Conservation (phyloP, 306 rosid species). For the Lithocarpus polystachyus region DNA sequence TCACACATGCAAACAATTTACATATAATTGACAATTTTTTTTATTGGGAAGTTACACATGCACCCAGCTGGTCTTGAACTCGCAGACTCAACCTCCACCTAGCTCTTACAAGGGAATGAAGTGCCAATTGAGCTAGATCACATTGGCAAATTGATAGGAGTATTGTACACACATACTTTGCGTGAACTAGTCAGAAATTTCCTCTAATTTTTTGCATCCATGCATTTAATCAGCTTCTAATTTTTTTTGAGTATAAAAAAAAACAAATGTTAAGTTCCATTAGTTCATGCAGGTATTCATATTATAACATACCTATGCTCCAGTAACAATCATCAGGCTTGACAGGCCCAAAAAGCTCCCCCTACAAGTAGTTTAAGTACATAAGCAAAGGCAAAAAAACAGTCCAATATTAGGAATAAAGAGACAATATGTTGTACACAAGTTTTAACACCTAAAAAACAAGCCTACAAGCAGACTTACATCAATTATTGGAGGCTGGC, state of each 20-base stretch:
- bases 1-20: not conserved
- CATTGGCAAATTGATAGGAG: too few relatives aligned
- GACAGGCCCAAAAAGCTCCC: constrained; percentile 51
- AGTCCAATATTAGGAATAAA: not conserved
- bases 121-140: too few relatives aligned
- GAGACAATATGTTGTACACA: not conserved
- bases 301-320: constrained; percentile 66
- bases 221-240: not conserved
- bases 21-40: not conserved
- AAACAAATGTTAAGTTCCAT: not conserved
- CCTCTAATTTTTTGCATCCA: not conserved
- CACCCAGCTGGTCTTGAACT: too few relatives aligned
- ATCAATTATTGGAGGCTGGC: constrained; percentile 86
- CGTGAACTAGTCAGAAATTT: not conserved
- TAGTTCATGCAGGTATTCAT: not conserved
- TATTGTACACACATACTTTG: not conserved
- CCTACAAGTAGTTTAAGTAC: constrained; percentile 40
- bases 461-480: constrained; percentile 35
- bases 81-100: too few relatives aligned
- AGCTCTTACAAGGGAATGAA: too few relatives aligned
- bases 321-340: constrained; percentile 90
- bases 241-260: not conserved
- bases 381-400: constrained; percentile 1
- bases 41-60: not conserved
- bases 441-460: not conserved